Evolutionary conservation across 352 stramenopile genomes (phyloP), one percentile per base, ranked within the genome.

Genomic region (Pelagophyceae sp.): DNA sequence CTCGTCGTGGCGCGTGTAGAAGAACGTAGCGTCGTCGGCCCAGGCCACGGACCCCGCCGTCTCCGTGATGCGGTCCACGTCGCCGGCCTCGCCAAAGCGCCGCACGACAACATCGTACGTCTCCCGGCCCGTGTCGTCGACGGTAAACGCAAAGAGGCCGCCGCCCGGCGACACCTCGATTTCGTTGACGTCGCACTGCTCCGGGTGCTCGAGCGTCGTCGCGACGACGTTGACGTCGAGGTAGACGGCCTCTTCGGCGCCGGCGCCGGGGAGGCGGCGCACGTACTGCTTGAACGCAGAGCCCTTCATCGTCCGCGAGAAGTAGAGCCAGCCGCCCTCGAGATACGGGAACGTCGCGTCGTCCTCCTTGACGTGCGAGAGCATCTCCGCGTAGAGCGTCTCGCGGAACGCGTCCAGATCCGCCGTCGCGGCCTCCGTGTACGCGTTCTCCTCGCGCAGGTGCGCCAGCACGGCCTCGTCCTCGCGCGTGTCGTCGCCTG

Each of bases 181-280:
- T 35, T 81, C 85, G 72, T 88, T 85, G 40, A 96, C 87, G 54
- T 92, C 85, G 78, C 89, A 93, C 83, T 95, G 84, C 65, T 89
- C 88, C 71, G 94, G 38, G 27, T 51, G 51, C 20, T 76, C 77
- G 72, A 90, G 89, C 0, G 63, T 75, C 70, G 85, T 90, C 29
- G 93, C 91, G 71, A 98, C 84, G 76, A 87, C 84, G 75, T 98
- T 98, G 77, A 96, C 90, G 84, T 99, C 91, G 54, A 99, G 88
- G 78, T 97, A 80, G 23, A 11, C 11, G 19, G 97, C 81, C 82
- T 96, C 87, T 80, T 98, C 94, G 19, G 78, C 79, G 33, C 76
- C 76, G n/a, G 89, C 11, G 17, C 50, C 67, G 25, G 29, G 31
- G 35, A 19, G n/a, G 29, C 38, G 40, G 31, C 82, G 80, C 25